Base-by-base conservation (phyloP, 208 protist genomes). In the Crithidia brevicula region DNA sequence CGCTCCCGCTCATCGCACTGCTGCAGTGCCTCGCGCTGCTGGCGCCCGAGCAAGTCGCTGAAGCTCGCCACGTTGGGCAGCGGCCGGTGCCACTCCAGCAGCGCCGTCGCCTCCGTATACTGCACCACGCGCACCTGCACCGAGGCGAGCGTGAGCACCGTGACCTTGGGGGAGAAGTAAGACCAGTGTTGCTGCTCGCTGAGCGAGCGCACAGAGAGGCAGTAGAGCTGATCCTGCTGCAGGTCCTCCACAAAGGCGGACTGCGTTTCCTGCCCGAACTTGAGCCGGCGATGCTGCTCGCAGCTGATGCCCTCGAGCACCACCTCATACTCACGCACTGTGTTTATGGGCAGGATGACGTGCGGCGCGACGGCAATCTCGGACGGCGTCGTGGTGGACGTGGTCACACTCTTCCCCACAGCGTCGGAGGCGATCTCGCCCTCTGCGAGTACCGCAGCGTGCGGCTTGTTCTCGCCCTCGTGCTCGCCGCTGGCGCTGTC, bases 121-220 rank as follows among this genome's bases (percentile, higher is more conserved):
- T 93, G 82, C 28, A 61, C 61, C 27, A 94, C 76, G 4, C 69
- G 52, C 27, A 82, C 70, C 43, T 74, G 67, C 67, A 97, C 87
- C 6, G 85, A 64, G 8, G 66, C 36, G 38, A 97, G 82, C 28
- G 93, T 97, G 34, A 94, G 73, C n/a, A 97, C 50, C 16, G 88
- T 86, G 33, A 83, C 78, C 57, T 89, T 86, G 62, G 83, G 83
- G 4, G 89, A 96, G 34, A 88, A 85, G 67, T 82, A 72, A 1
- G 89, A 96, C 93, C 91, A 96, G 58, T 93, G 86, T 66, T 86
- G 49, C 51, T 89, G 89, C 60, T 82, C 80, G 67, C 83, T 93
- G 31, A 87, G 69, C 10, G 88, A 95, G 25, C 91, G 85, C 22
- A 97, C 82, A 22, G 76, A 88, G 10, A 96, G 74, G 45, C 72